Evolutionary conservation across 371 early-diverging fungal species (phyloP).

Genomic region (Mortierella sp.): DNA sequence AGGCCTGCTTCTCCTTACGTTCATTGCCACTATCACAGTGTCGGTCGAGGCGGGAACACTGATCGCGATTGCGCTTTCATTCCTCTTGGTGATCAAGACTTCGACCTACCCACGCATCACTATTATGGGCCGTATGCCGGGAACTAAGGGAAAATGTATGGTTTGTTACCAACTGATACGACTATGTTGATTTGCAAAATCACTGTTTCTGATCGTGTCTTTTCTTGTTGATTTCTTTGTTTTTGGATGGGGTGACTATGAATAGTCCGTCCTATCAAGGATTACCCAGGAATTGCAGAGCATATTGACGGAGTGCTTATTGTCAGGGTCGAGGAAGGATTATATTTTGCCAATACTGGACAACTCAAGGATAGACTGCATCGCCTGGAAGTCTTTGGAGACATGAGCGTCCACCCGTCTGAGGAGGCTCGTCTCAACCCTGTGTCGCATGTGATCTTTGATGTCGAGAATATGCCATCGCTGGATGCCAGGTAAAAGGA

Average conservation of each 20-base stretch:
- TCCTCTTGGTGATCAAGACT: conserved; percentile 90
- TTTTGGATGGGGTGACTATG: too few relatives aligned
- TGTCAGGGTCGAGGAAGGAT: conserved; percentile 88
- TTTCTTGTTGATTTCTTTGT: too few relatives aligned
- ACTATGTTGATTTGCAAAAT: background rate
- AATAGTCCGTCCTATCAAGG: conserved; percentile 65
- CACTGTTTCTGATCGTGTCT: background rate
- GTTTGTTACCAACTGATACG: too few relatives aligned
- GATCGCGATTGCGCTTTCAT: conserved; percentile 84
- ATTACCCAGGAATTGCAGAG: conserved; percentile 74
- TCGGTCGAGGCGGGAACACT: conserved; percentile 93
- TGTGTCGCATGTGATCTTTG: conserved; percentile 83
- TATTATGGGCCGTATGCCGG: conserved; percentile 68
- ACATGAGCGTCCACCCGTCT: conserved; percentile 90
- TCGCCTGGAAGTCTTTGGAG: conserved; percentile 92
- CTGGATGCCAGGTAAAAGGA: conserved; percentile 88
- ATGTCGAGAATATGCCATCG: conserved; percentile 85
- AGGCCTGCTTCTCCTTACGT: conserved; percentile 81
- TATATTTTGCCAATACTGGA: conserved; percentile 96
- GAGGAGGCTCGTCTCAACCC: conserved; percentile 78
- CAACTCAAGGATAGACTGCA: conserved; percentile 93
- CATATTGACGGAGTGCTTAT: conserved; percentile 87
- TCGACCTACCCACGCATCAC: conserved; percentile 87
- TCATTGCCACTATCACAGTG: conserved; percentile 83
- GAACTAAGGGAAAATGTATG: conserved; percentile 52